Evolutionary conservation across 2,329 filamentous ascomycete species (phyloP), one percentile per base, ranked within the genome.

Genomic region (Fusarium equiseti): DNA sequence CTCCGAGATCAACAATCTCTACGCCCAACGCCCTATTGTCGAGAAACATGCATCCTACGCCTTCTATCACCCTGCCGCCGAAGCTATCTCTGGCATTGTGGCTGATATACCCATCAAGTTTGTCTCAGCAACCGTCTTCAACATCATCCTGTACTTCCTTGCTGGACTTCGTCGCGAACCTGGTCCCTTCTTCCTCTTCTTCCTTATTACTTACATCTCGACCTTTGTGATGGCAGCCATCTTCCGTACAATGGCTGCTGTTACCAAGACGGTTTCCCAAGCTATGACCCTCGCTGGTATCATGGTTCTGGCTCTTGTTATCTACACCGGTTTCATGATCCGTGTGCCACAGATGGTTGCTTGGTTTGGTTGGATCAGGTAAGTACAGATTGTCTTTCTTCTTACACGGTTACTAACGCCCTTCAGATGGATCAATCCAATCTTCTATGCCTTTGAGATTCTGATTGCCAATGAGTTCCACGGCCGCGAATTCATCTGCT

Each of bases 171-270:
- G 83, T 2, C 85, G 91, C 29, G 86, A 88, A 53, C 83, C 92
- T 0, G 88, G 86, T 1, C 82, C 88, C 2, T 96, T 95, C 83
- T 96, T 96, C 81, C 84, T 93, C 68, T 96, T 91, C 82, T 86
- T 92, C 67, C 81, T 96, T 20, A 85, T 94, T 71, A 90, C 88
- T 1, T 92, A 92, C 77, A 80, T 89, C 18, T 84, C 87, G 2
- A 93, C 89, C 0, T 84, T 95, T 71, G 86, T 89, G 70, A 94
- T 95, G 90, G 91, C 87, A 40, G 92, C 91, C 79, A 83, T 94
- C 43, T 95, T 95, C 83, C 85, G 92, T 27, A 92, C 89, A 0
- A 89, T 95, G 74, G 92, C 89, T 1, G 89, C 91, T 0, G 79
- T 91, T 3, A 94, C 92, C 2, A 86, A 88, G 55, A 92, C 91